phyloP scores from a whole-genome alignment of 2,329 filamentous ascomycete species.

The Ophiostoma novo-ulmi region DNA sequence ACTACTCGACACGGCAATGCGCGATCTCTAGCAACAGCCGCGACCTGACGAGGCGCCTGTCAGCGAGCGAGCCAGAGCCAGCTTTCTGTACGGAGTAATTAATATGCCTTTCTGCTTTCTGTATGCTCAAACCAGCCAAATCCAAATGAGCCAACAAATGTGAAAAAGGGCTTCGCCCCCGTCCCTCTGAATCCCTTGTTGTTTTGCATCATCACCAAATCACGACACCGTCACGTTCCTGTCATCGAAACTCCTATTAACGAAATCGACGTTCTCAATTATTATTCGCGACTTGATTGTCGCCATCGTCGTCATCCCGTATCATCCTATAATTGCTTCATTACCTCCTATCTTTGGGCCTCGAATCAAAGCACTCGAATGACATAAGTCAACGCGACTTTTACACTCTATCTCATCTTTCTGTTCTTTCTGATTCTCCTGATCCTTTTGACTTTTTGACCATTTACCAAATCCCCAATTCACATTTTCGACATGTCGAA shows the following conservation, averaged over 20 bases:
- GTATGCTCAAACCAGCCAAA: not conserved
- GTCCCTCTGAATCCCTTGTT: conserved; percentile 7
- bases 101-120: not conserved
- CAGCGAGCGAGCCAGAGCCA: conserved; percentile 4
- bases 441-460: not conserved
- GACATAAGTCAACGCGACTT: not conserved
- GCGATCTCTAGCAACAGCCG: conserved; percentile 22
- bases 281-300: not conserved
- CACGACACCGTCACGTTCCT: not conserved
- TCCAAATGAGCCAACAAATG: not conserved
- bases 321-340: conserved; percentile 3
- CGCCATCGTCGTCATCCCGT: not conserved
- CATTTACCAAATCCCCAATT: not conserved
- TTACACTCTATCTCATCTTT: too few species aligned
- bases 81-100: not conserved
- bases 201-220: not conserved
- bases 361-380: not conserved
- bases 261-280: not conserved
- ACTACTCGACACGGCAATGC: conserved; percentile 15
- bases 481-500: conserved; percentile 23
- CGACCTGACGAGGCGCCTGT: conserved; percentile 15
- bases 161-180: conserved; percentile 16
- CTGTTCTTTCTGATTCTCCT: too few species aligned
- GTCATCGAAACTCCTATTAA: not conserved
- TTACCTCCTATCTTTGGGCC: conserved; percentile 2